Evolutionary conservation across 805 yeast genomes (phyloP), one percentile per base, ranked within the genome.

Genomic region (Zygosaccharomyces rouxii): DNA sequence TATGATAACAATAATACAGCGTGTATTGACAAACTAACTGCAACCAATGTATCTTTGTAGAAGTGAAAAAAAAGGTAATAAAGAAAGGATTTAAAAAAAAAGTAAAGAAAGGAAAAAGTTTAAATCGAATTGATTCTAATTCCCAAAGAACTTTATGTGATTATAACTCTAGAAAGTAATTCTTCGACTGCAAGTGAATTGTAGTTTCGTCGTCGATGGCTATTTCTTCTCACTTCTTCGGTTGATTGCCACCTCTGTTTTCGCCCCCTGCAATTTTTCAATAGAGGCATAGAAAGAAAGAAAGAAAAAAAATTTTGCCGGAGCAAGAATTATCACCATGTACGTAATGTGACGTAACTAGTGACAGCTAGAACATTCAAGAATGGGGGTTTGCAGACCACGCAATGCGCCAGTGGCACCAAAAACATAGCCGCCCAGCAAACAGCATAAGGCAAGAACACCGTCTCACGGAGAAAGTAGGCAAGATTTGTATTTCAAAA

Each of bases 211-310:
- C 28, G 37, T 41, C 28, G 35, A 41, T 29, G 23, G 44, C 11
- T 41, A 29, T 38, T 14, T 41, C 37, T 33, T 33, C 33, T 14
- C 7, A 30, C 37, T 39, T 26, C 23, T 28, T 41, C 35, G 22
- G 16, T 19, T 41, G 44, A 41, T 41, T 41, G 44, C 44, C 44
- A 41, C 44, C 44, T 31, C 31, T 31, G 19, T 41, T 41, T 25
- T 18, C 44, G 23, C 44, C 44, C 44, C 44, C 44, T 41, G 44
- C 44, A 41, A 29, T 41, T 39, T 41, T 41, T 41, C 43, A 31
- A 28, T 9, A 10, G 25, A 26, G 16, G 11, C n/a, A 28, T 31
- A 35, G 18, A 18, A 39, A 14, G 13, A 28, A 28, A 18, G 26
- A 10, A 19, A 31, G 21, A 28, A 7, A 28, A 18, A 25, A 38